Conservation (phyloP, 75 land plant species). For the Adiantum capillusveneris region DNA sequence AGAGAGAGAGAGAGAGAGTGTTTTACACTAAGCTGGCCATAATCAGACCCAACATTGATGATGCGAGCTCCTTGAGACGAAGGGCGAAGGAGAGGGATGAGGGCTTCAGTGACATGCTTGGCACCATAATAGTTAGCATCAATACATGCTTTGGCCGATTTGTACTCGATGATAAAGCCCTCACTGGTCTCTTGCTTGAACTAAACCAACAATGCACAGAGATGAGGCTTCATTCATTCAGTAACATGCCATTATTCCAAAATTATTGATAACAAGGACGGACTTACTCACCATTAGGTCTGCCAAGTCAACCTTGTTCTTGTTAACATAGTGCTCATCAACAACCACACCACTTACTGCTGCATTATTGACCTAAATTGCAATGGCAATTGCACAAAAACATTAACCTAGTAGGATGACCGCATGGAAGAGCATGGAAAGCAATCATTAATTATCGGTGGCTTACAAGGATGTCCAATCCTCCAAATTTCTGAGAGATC, state of each 20-base stretch:
- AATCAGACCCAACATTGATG: slow-evolving; percentile 34
- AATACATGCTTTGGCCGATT: slow-evolving; percentile 23
- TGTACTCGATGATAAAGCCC: slow-evolving; percentile 6
- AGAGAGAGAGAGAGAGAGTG: background rate
- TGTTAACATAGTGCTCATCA: slow-evolving; percentile 1
- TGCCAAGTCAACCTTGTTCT: background rate
- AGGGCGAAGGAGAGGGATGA: slow-evolving; percentile 36
- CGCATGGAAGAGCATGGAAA: background rate
- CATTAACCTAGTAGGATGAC: background rate
- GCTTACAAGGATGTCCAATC: slow-evolving; percentile 56
- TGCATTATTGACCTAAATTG: slow-evolving; percentile 15
- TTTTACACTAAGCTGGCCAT: slow-evolving; percentile 37
- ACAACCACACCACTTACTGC: slow-evolving; percentile 4
- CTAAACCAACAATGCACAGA: background rate
- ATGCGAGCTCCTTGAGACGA: slow-evolving; percentile 31
- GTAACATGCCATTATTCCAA: background rate
- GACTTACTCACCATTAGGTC: background rate
- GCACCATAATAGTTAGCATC: slow-evolving; percentile 50
- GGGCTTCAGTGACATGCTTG: slow-evolving; percentile 28
- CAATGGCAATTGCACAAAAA: background rate
- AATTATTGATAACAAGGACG: background rate
- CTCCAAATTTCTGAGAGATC: slow-evolving; percentile 26
- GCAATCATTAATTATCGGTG: background rate
- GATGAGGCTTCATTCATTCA: background rate
- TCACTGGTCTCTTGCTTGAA: background rate